phyloP scores from a whole-genome alignment of 345 rosid species.

The Gossypium bickii region DNA sequence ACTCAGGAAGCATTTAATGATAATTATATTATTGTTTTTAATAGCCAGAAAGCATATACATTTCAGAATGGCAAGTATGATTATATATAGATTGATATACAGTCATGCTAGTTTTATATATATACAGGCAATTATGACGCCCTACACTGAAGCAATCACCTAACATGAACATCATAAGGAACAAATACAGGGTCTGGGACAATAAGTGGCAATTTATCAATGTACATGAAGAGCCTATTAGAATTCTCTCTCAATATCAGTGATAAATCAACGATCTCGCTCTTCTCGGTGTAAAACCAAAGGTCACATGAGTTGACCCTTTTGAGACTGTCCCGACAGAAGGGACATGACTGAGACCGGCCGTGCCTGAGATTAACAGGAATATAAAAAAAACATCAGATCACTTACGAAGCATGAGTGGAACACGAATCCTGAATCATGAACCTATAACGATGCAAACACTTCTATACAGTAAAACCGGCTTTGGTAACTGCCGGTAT shows the following conservation, averaged over 20 bases:
- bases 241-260: constrained; percentile 41
- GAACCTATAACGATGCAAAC: background rate
- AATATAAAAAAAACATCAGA: constrained; percentile 3
- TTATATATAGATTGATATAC: constrained; percentile 7
- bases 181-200: constrained; percentile 47
- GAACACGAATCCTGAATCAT: background rate
- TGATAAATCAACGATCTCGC: constrained; percentile 40
- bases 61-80: background rate
- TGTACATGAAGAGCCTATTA: constrained; percentile 55
- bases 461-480: background rate
- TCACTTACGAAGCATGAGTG: background rate
- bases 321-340: constrained; percentile 64
- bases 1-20: constrained; percentile 27
- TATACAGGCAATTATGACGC: background rate
- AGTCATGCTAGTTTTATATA: background rate
- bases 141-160: constrained; percentile 23
- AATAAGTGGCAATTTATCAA: constrained; percentile 61
- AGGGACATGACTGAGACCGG: constrained; percentile 76
- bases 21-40: background rate
- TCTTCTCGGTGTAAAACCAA: constrained; percentile 55
- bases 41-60: constrained; percentile 19
- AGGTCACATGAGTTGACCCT: constrained; percentile 59
- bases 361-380: constrained; percentile 39
- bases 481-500: background rate
- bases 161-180: constrained; percentile 42